Conservation (phyloP, 345 rosid species). For the Alliaria petiolata region DNA sequence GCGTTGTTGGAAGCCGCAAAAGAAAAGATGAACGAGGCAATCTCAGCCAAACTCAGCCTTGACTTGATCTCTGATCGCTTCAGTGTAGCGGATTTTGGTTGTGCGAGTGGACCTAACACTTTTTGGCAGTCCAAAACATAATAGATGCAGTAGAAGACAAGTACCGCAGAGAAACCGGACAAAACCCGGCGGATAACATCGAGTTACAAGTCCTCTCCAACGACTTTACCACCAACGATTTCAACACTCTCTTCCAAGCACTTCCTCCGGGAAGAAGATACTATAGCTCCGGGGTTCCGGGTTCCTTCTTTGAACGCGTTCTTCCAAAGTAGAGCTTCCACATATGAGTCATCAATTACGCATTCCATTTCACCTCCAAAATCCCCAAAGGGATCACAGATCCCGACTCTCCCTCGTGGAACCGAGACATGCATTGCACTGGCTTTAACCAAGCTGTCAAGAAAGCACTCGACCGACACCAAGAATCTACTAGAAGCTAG, state of each 20-base stretch:
- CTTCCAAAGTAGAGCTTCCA: no score
- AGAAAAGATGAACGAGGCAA: conserved; percentile 4
- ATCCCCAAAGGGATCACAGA: conserved; percentile 30
- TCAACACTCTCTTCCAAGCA: conserved; percentile 50
- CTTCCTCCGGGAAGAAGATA: conserved; percentile 32
- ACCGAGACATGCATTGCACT: conserved; percentile 40
- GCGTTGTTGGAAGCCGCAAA: conserved; percentile 11
- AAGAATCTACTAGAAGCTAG: no score
- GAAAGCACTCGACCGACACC: neutral
- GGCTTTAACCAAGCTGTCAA: conserved; percentile 27
- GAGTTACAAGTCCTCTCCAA: conserved; percentile 40
- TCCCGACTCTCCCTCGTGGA: conserved; percentile 33
- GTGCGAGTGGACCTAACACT: conserved; percentile 35
- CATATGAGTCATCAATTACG: no score
- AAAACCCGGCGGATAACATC: neutral
- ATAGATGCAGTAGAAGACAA: conserved; percentile 24
- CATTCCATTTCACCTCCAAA: no score
- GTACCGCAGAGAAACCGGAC: neutral
- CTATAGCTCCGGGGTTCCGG: conserved; percentile 34
- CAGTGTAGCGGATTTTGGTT: conserved; percentile 35
- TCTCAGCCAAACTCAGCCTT: neutral
- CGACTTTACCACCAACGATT: conserved; percentile 45
- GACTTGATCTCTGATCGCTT: neutral
- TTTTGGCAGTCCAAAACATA: conserved; percentile 32
- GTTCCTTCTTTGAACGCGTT: no score